Base-by-base conservation (phyloP, 495 filamentous ascomycete species). In the Neurospora sp. region DNA sequence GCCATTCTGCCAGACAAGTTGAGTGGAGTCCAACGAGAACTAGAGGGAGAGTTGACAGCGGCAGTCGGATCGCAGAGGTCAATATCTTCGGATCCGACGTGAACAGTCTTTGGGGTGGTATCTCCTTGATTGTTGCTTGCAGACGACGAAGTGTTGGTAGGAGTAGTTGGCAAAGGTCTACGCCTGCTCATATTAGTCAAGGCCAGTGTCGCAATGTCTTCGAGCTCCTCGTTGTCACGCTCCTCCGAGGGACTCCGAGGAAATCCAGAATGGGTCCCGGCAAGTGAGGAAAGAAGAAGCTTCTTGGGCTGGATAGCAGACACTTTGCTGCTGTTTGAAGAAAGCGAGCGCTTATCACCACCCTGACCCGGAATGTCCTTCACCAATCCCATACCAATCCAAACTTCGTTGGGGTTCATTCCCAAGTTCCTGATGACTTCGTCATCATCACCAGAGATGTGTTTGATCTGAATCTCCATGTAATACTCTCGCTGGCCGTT, bases 381-480 rank as follows among this genome's bases (percentile, higher is more conserved):
- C 18, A n/a, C 37, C 27, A 6, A 9, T 8, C 38, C 41, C 38
- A 69, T 35, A 71, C 42, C 68, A 16, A 61, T 40, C 31, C 44
- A 71, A 5, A 69, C 71, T 27, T 69, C 40, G 20, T 71, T 44
- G 14, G 61, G 71, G 18, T 74, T 65, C 42, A 78, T 70, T 40
- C 77, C 76, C 44, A 70, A 73, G 11, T 53, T 20, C 7, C 65
- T 16, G 37, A 79, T 68, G 9, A 77, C 68, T 22, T 40, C 20
- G 31, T 72, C 70, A 39, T 80, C 72, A 27, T 70, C 71, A 20
- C 76, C 77, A 10, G 76, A 73, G 69, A 80, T 73, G 38, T 76
- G 65, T 74, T 80, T 80, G 71, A 78, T 40, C 44, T 80, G 78
- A n/a, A 79, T 73, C 72, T 79, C 77, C 44, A 76, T 22, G 68